Evolutionary conservation across 129 eudicot genomes (phyloP), one percentile per base, ranked within the genome.

Genomic region (Tanacetum coccineum): DNA sequence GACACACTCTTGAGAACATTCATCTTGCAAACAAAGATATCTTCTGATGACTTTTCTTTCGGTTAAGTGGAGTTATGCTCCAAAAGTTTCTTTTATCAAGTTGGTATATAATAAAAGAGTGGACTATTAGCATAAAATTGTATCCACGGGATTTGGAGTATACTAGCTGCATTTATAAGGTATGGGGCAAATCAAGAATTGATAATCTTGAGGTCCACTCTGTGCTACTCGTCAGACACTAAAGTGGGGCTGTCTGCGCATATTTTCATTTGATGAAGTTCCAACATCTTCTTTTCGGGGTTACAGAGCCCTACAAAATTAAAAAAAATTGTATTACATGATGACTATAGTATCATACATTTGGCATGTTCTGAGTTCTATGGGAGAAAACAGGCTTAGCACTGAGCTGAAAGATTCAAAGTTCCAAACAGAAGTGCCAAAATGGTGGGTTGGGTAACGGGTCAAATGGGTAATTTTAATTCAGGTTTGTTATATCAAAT

Each of bases 221-320:
- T 28, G 45, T 10, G 63, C 79, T 75, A 82, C 57, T 85, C 89
- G 13, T 79, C 79, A 22, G 90, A 72, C 55, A 76, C 78, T 40
- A 79, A 73, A 53, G 98, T 86, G 50, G 96, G 82, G 72, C 87
- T 88, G 50, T 79, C 81, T 22, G 90, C 68, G 79, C 98, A 93
- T 17, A 76, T 78, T 17, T 86, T 89, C 66, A 64, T 78, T 67
- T 64, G 68, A 76, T 93, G 96, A 74, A 93, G 98, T 76, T 93
- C 98, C 89, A 88, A 63, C 80, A 88, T 68, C 81, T 79, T 86
- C 79, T 83, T 93, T 68, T 93, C 98, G 15, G 98, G 95, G 70
- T 86, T 82, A 68, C 98, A 93, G 2, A 93, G 90, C 3, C 98
- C 98, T 93, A 77, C 69, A 78, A 46, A 59, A 69, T 65, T 3